Evolutionary conservation across 176 grass and related monocot genomes (phyloP), one percentile per base, ranked within the genome.

Genomic region (Bromus sterilis): DNA sequence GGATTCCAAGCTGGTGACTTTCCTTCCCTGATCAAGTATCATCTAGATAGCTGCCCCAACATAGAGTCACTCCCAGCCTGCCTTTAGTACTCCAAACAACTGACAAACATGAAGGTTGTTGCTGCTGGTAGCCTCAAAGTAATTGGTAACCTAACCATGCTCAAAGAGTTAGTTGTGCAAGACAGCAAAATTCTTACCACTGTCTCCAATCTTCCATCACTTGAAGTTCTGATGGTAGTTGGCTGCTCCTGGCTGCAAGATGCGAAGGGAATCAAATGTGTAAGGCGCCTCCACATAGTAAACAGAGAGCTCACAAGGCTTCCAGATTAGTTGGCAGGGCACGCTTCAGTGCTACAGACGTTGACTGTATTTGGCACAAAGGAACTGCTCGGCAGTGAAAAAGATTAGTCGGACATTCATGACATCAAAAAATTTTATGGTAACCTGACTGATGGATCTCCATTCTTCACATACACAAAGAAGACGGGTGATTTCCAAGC

Each of bases 1-100:
- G 55, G 74, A 21, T 82, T 83, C 21, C 33, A 72, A 62, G 40
- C n/a, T 60, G 49, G 78, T 14, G 72, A 80, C 21, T 43, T 90
- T 16, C 78, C 62, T 56, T 82, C 61, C 25, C 66, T 90, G 39
- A 60, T 56, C 33, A 62, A 84, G 41, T 48, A 86, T n/a, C 83
- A 90, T 60, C 32, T 90, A 34, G 63, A 82, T 55, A 86, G 74
- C 20, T 86, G 83, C 15, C 78, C 61, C 20, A 79, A 44, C 18
- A 21, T 90, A 43, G 77, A 32, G 71, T 90, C 79, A 21, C 78
- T 90, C n/a, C 78, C 78, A 11, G 20, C 80, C 43, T 74, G 73
- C 28, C 83, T 86, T 71, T 57, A 32, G 34, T 68, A 82, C 18
- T 84, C 62, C 24, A 81, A 14, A 21, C 24, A 14, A 18, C 74